phyloP scores from a whole-genome alignment of 2,329 filamentous ascomycete species.

The Pyrenophora seminiperda region DNA sequence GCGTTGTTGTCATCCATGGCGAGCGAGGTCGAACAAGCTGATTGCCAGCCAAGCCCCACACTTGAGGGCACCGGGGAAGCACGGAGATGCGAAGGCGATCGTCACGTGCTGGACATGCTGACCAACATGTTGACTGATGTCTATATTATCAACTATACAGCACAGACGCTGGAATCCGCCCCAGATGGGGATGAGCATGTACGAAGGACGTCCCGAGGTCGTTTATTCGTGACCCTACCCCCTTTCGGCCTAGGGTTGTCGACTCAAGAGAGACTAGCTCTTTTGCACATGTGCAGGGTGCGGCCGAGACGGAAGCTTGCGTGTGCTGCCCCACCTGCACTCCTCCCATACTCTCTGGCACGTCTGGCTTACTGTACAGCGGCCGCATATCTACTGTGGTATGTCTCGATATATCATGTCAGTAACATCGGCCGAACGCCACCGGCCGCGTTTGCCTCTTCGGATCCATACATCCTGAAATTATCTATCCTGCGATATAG shows the following conservation, averaged over 20 bases:
- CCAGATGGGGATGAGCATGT: too few relatives aligned
- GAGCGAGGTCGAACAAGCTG: not conserved
- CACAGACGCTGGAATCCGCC: too few relatives aligned
- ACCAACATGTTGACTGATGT: too few relatives aligned
- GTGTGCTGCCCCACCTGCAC: conserved; percentile 7
- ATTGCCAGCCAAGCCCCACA: not conserved
- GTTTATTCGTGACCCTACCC: too few relatives aligned
- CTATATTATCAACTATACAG: too few relatives aligned
- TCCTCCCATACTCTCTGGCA: not conserved
- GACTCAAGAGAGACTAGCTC: too few relatives aligned
- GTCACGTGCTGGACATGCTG: not conserved
- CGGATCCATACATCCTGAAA: not conserved
- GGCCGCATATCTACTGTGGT: not conserved
- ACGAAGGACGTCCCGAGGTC: too few relatives aligned
- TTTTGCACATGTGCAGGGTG: too few relatives aligned
- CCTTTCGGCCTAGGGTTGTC: too few relatives aligned
- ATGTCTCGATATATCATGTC: not conserved
- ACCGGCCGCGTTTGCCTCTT: not conserved
- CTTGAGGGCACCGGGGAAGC: not conserved
- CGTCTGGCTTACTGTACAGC: not conserved
- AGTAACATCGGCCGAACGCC: conserved; percentile 3
- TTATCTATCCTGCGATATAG: not conserved
- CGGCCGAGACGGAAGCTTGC: conserved; percentile 7
- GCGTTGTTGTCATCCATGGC: conserved; percentile 14
- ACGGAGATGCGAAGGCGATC: not conserved